Evolutionary conservation across 2,329 filamentous ascomycete species (phyloP).

Genomic region (Monilinia laxa): DNA sequence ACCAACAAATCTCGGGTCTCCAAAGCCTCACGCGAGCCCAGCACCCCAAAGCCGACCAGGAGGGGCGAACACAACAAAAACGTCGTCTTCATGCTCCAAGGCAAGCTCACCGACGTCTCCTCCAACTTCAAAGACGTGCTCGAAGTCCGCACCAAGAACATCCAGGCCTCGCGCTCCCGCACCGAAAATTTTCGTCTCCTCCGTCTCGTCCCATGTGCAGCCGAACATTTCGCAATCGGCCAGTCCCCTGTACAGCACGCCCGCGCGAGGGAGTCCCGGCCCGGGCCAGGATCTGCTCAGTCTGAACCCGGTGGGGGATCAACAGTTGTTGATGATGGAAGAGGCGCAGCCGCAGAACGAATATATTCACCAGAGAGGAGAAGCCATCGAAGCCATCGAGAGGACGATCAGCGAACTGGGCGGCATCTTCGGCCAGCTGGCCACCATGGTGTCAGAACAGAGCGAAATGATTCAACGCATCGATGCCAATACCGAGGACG

Average conservation of each 20-base stretch:
- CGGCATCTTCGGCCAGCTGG: conserved; percentile 88
- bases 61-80: conserved; percentile 97
- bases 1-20: conserved; percentile 83
- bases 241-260: conserved; percentile 83
- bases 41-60: conserved; percentile 70
- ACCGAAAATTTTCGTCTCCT: conserved; percentile 98
- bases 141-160: conserved; percentile 95
- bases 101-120: conserved; percentile 86
- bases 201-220: conserved; percentile 76
- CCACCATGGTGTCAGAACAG: conserved; percentile 96
- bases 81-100: conserved; percentile 86
- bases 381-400: conserved; percentile 96
- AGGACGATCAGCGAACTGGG: conserved; percentile 91
- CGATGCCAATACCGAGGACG: conserved; percentile 95
- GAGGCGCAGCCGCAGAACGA: conserved; percentile 81
- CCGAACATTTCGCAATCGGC: conserved; percentile 69
- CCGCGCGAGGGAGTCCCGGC: conserved; percentile 63
- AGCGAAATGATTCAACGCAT: conserved; percentile 97
- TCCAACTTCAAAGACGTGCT: conserved; percentile 97
- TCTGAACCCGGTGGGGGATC: conserved; percentile 80
- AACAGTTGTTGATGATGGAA: conserved; percentile 90
- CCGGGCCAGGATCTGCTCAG: conserved; percentile 73
- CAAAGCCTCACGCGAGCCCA: conserved; percentile 75
- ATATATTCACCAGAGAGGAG: conserved; percentile 90
- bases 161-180: conserved; percentile 85